A percentile compares a stretch with the other conserved stretches of the same genome.
Evolutionary conservation across 768 basidiomycete species (phyloP).

Genomic region (Nevesoporus exiguus): DNA sequence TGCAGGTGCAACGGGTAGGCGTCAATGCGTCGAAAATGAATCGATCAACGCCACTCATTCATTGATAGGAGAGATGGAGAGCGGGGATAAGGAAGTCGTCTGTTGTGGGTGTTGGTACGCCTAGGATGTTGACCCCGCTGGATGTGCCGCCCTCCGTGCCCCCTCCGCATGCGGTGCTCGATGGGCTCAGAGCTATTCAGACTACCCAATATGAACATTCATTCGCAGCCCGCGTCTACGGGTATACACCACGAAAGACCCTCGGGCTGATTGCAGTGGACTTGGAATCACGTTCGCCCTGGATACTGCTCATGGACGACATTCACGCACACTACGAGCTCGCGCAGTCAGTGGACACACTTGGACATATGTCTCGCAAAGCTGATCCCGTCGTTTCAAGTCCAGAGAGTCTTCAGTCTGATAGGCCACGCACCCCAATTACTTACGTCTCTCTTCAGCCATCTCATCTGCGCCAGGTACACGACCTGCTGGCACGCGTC

Average conservation of each 20-base stretch:
- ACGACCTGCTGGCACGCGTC: constrained; percentile 60
- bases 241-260: constrained; percentile 27
- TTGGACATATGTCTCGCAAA: neutral
- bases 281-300: constrained; percentile 69
- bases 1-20: constrained; percentile 41
- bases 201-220: constrained; percentile 65
- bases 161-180: constrained; percentile 36
- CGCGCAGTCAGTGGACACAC: constrained; percentile 44
- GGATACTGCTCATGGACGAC: constrained; percentile 75
- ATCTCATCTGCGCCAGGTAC: constrained; percentile 64
- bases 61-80: constrained; percentile 21
- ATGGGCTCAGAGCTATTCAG: constrained; percentile 51
- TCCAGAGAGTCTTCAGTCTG: constrained; percentile 47
- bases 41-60: neutral
- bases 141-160: constrained; percentile 24
- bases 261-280: constrained; percentile 53
- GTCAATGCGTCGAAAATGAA: neutral
- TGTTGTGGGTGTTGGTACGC: neutral
- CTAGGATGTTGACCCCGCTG: constrained; percentile 25
- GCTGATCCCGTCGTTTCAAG: constrained; percentile 34
- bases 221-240: constrained; percentile 63
- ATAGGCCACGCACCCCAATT: constrained; percentile 50
- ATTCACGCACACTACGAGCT: constrained; percentile 61
- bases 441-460: constrained; percentile 57
- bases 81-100: constrained; percentile 8